Conservation (phyloP, 108 stramenopile genomes). For the Nannochloropsis salina region DNA sequence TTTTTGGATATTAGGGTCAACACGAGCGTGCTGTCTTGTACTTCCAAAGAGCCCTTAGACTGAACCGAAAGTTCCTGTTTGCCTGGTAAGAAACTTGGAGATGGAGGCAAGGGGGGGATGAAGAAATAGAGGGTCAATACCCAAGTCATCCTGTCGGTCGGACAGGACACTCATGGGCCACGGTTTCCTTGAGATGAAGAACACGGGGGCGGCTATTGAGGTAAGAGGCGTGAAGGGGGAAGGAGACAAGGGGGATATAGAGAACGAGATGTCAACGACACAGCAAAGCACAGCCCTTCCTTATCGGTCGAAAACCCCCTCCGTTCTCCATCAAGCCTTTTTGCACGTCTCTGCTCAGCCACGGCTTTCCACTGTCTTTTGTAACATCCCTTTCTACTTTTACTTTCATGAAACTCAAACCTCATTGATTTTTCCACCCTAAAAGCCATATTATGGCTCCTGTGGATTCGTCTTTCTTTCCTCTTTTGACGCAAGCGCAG, state of each 20-base stretch:
- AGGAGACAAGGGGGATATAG: background rate
- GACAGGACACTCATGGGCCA: conserved; percentile 83
- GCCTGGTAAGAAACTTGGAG: conserved; percentile 65
- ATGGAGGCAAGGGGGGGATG: background rate
- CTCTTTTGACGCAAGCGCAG: no score
- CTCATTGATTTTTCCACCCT: no score
- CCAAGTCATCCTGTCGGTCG: background rate
- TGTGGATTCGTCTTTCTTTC: no score
- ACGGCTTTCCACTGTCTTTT: no score
- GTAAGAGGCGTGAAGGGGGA: background rate
- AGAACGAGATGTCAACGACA: background rate
- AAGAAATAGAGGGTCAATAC: background rate
- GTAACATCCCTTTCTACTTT: no score
- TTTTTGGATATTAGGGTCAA: conserved; percentile 50
- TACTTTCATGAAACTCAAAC: no score
- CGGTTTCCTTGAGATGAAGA: conserved; percentile 93
- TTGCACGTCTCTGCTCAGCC: no score
- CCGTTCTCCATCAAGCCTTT: no score
- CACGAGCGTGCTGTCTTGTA: conserved; percentile 91
- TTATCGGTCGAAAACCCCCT: no score
- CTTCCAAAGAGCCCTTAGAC: conserved; percentile 77
- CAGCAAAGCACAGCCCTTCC: no score
- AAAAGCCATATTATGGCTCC: no score
- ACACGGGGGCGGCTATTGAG: conserved; percentile 90
- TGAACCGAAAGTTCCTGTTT: conserved; percentile 76